Evolutionary conservation across 2,329 filamentous ascomycete genomes (phyloP).

Genomic region (Neofusicoccum sp.): DNA sequence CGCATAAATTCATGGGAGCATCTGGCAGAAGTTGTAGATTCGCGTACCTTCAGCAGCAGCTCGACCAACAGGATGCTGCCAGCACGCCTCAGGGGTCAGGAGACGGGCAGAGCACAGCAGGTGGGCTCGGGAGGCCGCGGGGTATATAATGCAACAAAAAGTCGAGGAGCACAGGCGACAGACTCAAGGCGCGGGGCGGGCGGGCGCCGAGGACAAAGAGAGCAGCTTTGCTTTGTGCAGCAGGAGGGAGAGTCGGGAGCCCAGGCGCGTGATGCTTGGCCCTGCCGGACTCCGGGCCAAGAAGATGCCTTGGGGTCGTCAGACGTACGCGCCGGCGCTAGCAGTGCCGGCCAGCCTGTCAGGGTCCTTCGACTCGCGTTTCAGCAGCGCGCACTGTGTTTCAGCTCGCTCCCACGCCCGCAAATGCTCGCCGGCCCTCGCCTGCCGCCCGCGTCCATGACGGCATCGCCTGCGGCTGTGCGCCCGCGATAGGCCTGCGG

Average conservation of each 20-base stretch:
- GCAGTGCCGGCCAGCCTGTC: conserved; percentile 7
- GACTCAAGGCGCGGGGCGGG: background rate
- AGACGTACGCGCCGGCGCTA: conserved; percentile 16
- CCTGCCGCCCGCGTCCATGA: background rate
- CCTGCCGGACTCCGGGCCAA: conserved; percentile 4
- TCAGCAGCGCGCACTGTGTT: conserved; percentile 5
- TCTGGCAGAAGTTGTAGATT: background rate
- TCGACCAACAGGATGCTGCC: background rate
- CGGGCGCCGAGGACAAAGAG: conserved; percentile 6
- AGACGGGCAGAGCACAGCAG: background rate
- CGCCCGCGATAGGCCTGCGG: background rate
- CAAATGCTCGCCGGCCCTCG: background rate
- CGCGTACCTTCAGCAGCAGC: background rate
- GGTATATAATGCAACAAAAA: conserved; percentile 4
- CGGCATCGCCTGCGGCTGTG: background rate
- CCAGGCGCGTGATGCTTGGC: conserved; percentile 10
- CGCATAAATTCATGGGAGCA: background rate
- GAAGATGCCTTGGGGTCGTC: too few relatives aligned
- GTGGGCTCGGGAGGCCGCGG: background rate
- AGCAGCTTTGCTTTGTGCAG: conserved; percentile 2
- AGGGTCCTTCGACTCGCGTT: conserved; percentile 1
- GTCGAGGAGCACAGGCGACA: background rate
- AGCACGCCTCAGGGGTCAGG: conserved; percentile 5
- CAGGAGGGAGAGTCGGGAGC: background rate
- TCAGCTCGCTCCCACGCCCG: background rate